Base-by-base conservation (phyloP, 2,329 filamentous ascomycete species). In the Apiospora sp. region DNA sequence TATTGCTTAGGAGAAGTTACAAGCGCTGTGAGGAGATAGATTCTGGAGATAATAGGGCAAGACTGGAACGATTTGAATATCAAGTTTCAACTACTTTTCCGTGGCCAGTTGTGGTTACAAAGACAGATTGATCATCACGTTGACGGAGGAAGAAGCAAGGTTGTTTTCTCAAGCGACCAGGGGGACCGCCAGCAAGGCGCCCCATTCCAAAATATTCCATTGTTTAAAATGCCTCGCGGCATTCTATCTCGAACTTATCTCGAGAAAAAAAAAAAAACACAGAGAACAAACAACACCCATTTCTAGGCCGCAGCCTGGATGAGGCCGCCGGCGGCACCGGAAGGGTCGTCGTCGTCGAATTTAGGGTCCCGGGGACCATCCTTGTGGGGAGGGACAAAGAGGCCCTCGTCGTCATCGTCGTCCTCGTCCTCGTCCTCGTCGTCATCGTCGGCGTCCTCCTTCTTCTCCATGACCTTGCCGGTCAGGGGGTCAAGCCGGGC, bases 311-410 rank as follows among this genome's bases (percentile, higher is more conserved):
- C 13, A 34, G 51, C 51, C 27, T 27, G 27, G 51, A 58, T 58
- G 4, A 58, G 51, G 51, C 51, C 51, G 14, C 51, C 51, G 7
- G 51, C 51, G 16, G 51, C 51, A 58, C 51, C 51, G 1, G 51
- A 19, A 16, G 51, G 51, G 51, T 58, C n/a, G 51, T 58, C 51
- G 14, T 58, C 51, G 27, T 58, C 51, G 14, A 34, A 58, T 58
- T 58, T 58, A 58, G 51, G 51, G 51, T 58, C 51, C 51, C 14
- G 51, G 27, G 51, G 51, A 58, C 51, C 51, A 58, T 58, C 51
- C 51, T 27, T 10, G 49, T 12, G 49, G 8, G 49, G 49, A 8
- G 49, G 49, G 49, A 54, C 49, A 6, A 27, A 54, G 49, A 24
- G 10, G 19, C 44, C 49, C 44, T 48, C 44, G 16, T 48, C 44